phyloP scores from a whole-genome alignment of 2,329 filamentous ascomycete genomes.

The Beauveria asiatica region DNA sequence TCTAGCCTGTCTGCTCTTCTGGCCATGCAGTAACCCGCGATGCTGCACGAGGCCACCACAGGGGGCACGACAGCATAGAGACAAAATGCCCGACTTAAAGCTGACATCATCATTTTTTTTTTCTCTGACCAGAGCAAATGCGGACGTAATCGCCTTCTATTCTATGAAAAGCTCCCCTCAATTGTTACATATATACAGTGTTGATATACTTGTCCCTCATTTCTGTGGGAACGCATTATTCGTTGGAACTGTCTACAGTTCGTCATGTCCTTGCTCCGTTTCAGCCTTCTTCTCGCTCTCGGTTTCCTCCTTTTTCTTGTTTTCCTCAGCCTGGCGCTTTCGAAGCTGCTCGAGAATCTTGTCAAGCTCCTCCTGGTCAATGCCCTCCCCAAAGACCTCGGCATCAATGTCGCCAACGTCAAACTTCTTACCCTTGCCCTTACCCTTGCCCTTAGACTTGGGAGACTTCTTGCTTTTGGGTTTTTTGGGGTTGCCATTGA shows the following conservation, averaged over 20 bases:
- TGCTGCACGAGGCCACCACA: neutral
- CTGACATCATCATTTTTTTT: neutral
- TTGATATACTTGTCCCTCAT: neutral
- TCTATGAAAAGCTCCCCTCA: neutral
- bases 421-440: slow-evolving; percentile 26
- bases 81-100: neutral
- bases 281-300: slow-evolving; percentile 14
- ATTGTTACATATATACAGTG: slow-evolving; percentile 12
- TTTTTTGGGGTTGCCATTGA: slow-evolving; percentile 39
- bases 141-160: neutral
- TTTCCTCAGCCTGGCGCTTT: slow-evolving; percentile 23
- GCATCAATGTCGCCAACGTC: slow-evolving; percentile 26
- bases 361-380: slow-evolving; percentile 41
- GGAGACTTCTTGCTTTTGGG: slow-evolving; percentile 28
- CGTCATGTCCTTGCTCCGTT: slow-evolving; percentile 3
- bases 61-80: neutral
- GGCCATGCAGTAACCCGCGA: neutral
- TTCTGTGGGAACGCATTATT: neutral
- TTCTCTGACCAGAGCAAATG: neutral
- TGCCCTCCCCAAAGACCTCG: slow-evolving; percentile 16
- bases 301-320: slow-evolving; percentile 16
- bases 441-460: slow-evolving; percentile 13
- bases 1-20: neutral
- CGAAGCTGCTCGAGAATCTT: slow-evolving; percentile 35
- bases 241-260: slow-evolving; percentile 2